phyloP scores from a whole-genome alignment of 2,329 filamentous ascomycete genomes.

The Penicillium brasilianum region DNA sequence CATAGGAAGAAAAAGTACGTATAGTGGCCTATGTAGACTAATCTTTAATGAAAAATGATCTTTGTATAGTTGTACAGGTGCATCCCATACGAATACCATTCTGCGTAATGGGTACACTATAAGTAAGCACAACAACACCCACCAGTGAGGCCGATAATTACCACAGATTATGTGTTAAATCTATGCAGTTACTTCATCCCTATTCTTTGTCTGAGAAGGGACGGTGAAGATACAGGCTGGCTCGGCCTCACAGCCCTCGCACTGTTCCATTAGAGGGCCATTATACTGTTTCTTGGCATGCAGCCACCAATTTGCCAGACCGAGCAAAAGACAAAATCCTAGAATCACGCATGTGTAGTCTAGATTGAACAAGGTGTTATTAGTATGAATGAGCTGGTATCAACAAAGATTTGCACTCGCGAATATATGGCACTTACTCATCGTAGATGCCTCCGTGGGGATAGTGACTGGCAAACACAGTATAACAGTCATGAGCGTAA shows the following conservation, averaged over 20 bases:
- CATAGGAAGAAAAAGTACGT: slow-evolving; percentile 11
- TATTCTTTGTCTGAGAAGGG: neutral
- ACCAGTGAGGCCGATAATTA: neutral
- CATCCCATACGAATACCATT: too few species aligned
- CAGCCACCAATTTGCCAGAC: neutral
- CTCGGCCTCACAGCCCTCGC: neutral
- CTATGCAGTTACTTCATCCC: neutral
- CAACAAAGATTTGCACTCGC: neutral
- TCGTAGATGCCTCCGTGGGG: neutral
- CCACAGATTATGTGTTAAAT: neutral
- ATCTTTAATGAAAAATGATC: too few species aligned
- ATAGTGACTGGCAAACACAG: neutral
- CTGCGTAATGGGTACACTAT: too few species aligned
- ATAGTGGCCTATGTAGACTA: neutral
- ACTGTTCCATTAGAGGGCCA: neutral
- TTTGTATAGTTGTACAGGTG: too few species aligned
- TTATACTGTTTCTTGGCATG: neutral
- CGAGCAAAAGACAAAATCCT: neutral
- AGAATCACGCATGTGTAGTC: neutral
- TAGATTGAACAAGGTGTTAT: neutral
- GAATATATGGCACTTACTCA: neutral
- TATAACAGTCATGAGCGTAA: neutral
- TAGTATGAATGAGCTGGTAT: neutral
- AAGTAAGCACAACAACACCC: neutral
- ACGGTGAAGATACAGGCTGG: neutral